Evolutionary conservation across 371 early-diverging fungal species (phyloP).

Genomic region (Entomophthora muscae): DNA sequence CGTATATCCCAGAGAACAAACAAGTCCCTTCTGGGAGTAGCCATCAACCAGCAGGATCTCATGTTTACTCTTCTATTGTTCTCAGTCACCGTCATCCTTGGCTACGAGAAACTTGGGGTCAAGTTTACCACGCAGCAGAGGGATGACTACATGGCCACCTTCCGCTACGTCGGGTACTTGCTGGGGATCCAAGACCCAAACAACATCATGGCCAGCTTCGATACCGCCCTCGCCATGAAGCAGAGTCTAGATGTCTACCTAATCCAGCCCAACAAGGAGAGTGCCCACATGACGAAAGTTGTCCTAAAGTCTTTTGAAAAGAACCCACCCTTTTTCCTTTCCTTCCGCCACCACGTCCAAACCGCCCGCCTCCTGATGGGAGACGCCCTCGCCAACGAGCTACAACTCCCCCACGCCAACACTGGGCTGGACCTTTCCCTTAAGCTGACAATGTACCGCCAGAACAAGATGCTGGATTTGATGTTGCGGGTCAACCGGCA

Average conservation of each 20-base stretch:
- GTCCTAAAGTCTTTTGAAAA: not conserved
- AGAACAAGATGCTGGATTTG: not conserved
- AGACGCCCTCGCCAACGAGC: not conserved
- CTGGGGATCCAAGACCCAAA: not conserved
- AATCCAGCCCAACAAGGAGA: not conserved
- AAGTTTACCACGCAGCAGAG: not conserved
- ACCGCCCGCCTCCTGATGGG: not conserved
- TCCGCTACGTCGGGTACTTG: not conserved
- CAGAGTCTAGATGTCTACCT: not conserved
- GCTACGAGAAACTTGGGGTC: not conserved
- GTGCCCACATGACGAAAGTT: not conserved
- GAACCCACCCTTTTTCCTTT: conserved; percentile 3
- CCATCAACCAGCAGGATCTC: conserved; percentile 3
- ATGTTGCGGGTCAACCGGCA: not conserved
- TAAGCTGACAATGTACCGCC: not conserved
- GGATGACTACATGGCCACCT: conserved; percentile 1
- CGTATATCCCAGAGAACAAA: not conserved
- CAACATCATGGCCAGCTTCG: not conserved
- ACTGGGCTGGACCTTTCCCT: not conserved
- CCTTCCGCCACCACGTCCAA: not conserved
- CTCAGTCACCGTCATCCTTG: not conserved
- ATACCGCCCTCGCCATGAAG: not conserved
- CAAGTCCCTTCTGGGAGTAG: not conserved
- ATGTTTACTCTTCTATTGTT: not conserved
- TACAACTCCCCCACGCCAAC: not conserved